phyloP scores from a whole-genome alignment of 148 eudicot genomes.

The Silene latifolia region DNA sequence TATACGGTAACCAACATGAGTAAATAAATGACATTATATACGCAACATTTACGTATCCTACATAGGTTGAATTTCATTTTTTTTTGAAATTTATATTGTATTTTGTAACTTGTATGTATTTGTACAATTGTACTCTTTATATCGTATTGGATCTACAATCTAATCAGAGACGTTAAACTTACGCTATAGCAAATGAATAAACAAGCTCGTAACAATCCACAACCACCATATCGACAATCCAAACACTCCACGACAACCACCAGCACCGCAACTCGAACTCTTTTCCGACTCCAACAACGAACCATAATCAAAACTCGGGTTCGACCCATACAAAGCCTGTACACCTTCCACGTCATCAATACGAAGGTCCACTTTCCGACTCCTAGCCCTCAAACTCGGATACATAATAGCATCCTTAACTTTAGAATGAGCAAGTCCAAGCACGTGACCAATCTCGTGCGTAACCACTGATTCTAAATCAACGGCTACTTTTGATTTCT shows the following conservation, averaged over 20 bases:
- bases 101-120: too few relatives aligned
- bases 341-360: constrained; percentile 56
- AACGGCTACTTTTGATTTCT: constrained; percentile 37
- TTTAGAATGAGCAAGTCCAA: constrained; percentile 55
- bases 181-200: neutral
- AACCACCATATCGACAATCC: constrained; percentile 11
- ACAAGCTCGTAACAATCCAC: neutral
- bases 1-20: too few relatives aligned
- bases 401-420: constrained; percentile 53
- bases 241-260: neutral
- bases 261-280: constrained; percentile 2
- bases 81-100: too few relatives aligned
- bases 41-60: too few relatives aligned
- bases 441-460: constrained; percentile 67
- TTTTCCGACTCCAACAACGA: constrained; percentile 28
- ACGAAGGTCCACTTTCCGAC: constrained; percentile 42
- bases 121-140: too few relatives aligned
- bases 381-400: constrained; percentile 50
- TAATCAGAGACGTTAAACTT: neutral
- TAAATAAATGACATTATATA: too few relatives aligned
- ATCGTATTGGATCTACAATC: too few relatives aligned
- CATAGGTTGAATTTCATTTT: too few relatives aligned
- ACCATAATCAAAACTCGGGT: constrained; percentile 45
- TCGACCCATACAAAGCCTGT: constrained; percentile 54
- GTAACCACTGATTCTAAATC: constrained; percentile 63